Conservation (phyloP, 2,329 filamentous ascomycete genomes). For the Coniochaeta ligniaria region DNA sequence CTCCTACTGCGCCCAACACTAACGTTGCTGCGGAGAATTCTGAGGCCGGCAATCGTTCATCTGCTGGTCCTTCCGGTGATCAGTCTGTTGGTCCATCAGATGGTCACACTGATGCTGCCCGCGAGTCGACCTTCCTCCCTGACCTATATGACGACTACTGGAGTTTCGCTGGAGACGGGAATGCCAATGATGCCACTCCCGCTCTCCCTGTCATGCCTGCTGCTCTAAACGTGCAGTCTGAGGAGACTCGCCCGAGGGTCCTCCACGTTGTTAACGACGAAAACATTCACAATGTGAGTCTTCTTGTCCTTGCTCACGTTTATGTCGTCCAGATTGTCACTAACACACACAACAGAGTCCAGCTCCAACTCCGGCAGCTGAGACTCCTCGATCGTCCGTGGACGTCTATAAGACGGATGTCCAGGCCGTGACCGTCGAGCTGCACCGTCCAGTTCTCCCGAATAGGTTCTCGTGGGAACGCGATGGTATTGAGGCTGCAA, state of each 20-base stretch:
- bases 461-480: slow-evolving; percentile 2
- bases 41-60: neutral
- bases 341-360: neutral
- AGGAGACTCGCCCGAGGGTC: neutral
- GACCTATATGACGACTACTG: slow-evolving; percentile 1
- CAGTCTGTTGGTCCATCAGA: neutral
- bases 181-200: neutral
- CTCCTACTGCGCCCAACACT: neutral
- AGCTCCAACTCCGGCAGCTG: neutral
- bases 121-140: neutral
- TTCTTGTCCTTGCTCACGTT: neutral
- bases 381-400: neutral
- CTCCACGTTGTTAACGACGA: neutral
- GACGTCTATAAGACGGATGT: neutral
- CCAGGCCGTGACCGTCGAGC: neutral
- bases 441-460: neutral
- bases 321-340: neutral
- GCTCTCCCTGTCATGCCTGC: neutral
- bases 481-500: neutral
- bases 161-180: neutral
- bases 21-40: neutral
- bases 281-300: neutral
- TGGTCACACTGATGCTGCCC: neutral
- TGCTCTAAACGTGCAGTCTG: neutral
- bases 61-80: neutral